Evolutionary conservation across 805 yeast genomes (phyloP).

Genomic region (Starmera dryadoides): DNA sequence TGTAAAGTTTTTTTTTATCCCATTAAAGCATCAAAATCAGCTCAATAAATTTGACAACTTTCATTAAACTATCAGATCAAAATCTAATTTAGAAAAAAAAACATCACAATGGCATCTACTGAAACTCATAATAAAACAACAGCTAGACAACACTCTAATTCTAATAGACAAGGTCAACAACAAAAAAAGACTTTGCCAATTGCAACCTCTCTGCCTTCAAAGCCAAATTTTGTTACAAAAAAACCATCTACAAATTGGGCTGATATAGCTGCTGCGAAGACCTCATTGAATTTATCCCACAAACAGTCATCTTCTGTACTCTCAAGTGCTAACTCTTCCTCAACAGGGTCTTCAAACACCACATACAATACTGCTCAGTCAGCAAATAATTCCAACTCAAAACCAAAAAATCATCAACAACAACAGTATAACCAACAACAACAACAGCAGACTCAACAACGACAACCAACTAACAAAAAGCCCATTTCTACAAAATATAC

Average conservation of each 20-base stretch:
- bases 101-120: background rate
- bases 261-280: background rate
- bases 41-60: too few species aligned
- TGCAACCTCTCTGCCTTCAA: background rate
- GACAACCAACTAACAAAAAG: background rate
- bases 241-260: background rate
- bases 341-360: too few species aligned
- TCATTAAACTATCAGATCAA: too few species aligned
- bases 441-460: background rate
- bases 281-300: background rate
- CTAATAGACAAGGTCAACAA: background rate
- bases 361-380: background rate
- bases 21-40: too few species aligned
- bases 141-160: background rate
- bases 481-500: background rate
- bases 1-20: too few species aligned
- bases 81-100: too few species aligned
- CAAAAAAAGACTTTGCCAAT: background rate
- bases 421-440: background rate
- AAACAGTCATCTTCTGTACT: background rate
- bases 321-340: too few species aligned
- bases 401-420: background rate
- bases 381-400: background rate
- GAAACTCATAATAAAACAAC: background rate
- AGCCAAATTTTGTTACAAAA: background rate